Evolutionary conservation across 2,329 filamentous ascomycete species (phyloP).

Genomic region (Monilinia fructigena): DNA sequence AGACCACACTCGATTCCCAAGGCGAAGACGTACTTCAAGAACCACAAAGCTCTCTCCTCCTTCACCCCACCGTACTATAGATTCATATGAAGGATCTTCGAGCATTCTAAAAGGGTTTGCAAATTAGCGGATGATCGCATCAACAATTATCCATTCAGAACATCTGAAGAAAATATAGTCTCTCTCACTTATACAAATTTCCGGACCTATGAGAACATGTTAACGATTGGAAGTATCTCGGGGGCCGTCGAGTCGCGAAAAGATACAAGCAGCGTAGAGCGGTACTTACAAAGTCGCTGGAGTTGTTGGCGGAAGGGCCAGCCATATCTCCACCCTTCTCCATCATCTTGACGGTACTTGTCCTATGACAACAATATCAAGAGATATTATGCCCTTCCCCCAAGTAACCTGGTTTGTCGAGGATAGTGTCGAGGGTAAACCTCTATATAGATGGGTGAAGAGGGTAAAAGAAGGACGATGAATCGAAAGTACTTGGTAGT

Average conservation of each 20-base stretch:
- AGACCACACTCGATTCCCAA: neutral
- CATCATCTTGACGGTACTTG: constrained; percentile 30
- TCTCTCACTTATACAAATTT: constrained; percentile 93
- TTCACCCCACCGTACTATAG: constrained; percentile 93
- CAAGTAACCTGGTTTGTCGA: constrained; percentile 1
- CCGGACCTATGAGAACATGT: constrained; percentile 66
- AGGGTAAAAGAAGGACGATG: neutral
- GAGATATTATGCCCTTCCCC: neutral
- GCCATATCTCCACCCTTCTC: constrained; percentile 39
- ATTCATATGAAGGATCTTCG: constrained; percentile 88
- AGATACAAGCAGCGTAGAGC: constrained; percentile 1
- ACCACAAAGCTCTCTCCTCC: constrained; percentile 96
- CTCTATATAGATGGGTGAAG: constrained; percentile 9
- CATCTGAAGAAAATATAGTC: neutral
- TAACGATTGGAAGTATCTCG: constrained; percentile 26
- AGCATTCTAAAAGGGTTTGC: constrained; percentile 70
- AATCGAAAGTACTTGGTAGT: constrained; percentile 8
- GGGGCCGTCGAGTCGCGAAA: neutral
- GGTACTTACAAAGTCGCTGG: constrained; percentile 87
- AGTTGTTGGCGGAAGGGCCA: constrained; percentile 63
- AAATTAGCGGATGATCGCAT: constrained; percentile 34
- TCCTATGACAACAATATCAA: constrained; percentile 11
- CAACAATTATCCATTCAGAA: constrained; percentile 34
- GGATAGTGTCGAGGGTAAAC: constrained; percentile 5
- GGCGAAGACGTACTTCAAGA: constrained; percentile 67